phyloP scores from a whole-genome alignment of 169 alveolate genomes.

The Theileria annulata region DNA sequence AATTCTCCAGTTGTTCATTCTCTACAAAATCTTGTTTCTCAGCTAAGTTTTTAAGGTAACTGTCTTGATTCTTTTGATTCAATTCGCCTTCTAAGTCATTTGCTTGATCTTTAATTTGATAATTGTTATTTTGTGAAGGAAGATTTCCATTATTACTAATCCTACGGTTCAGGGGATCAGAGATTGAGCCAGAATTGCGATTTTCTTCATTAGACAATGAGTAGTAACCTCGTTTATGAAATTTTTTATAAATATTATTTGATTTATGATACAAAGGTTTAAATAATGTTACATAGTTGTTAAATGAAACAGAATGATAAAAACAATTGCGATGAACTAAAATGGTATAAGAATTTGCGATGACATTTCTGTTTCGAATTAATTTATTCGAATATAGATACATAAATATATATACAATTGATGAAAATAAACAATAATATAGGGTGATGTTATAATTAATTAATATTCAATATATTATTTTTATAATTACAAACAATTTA shows the following conservation, averaged over 20 bases:
- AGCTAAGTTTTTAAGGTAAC: background rate
- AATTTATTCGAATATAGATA: constrained; percentile 10
- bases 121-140: background rate
- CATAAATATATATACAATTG: background rate
- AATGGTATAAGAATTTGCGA: background rate
- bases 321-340: background rate
- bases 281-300: background rate
- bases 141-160: background rate
- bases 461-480: background rate
- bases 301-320: background rate
- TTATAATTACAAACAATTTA: background rate
- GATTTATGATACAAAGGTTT: background rate
- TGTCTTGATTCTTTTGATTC: background rate
- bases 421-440: background rate
- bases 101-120: background rate
- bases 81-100: background rate
- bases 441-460: background rate
- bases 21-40: background rate
- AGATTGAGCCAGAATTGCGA: background rate
- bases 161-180: background rate
- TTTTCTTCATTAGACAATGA: background rate
- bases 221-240: background rate
- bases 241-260: background rate
- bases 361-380: background rate
- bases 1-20: background rate